Percentiles rank a stretch among this genome's conserved stretches.
These are phyloP conservation scores for Fusarium sp. DNA, from an alignment of 2,329 filamentous ascomycete genomes.

Conservation along the genomic window DNA sequence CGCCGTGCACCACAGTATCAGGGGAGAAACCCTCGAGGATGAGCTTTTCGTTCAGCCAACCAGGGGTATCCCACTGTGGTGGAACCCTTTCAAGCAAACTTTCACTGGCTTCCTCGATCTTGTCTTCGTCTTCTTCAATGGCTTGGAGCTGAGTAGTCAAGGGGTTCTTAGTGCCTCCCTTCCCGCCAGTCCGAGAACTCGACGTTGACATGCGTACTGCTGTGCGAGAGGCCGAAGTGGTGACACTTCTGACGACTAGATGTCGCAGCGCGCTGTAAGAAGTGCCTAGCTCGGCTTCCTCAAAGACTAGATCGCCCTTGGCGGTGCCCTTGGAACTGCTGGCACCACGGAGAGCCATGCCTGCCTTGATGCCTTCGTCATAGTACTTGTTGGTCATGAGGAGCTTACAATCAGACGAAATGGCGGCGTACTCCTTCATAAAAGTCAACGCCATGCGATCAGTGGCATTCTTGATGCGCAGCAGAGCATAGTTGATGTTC, in stretches of 20 bases:
- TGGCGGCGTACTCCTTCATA: slow-evolving; percentile 13
- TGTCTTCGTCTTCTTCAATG: slow-evolving; percentile 20
- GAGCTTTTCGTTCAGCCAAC: slow-evolving; percentile 14
- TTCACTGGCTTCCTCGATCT: neutral
- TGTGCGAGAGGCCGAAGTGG: slow-evolving; percentile 20
- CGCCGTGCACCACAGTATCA: slow-evolving; percentile 42
- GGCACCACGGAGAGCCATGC: neutral
- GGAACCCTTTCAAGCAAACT: neutral
- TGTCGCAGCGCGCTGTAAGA: slow-evolving; percentile 12
- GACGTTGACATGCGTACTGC: slow-evolving; percentile 24
- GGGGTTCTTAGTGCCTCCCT: slow-evolving; percentile 3
- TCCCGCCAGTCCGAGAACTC: slow-evolving; percentile 11
- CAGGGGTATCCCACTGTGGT: neutral
- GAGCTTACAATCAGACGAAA: slow-evolving; percentile 13
- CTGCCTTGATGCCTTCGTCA: neutral
- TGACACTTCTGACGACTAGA: slow-evolving; percentile 23
- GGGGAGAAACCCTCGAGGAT: slow-evolving; percentile 43
- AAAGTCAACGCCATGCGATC: slow-evolving; percentile 9
- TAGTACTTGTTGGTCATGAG: neutral
- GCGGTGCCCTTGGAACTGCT: slow-evolving; percentile 7
- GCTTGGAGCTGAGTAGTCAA: slow-evolving; percentile 7
- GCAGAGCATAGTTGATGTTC: slow-evolving; percentile 23
- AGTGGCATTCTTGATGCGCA: slow-evolving; percentile 3
- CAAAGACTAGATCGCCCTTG: slow-evolving; percentile 11
- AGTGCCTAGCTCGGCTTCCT: slow-evolving; percentile 16